phyloP scores from a whole-genome alignment of 768 basidiomycete genomes.

The Coprinellus aureogranulatus region DNA sequence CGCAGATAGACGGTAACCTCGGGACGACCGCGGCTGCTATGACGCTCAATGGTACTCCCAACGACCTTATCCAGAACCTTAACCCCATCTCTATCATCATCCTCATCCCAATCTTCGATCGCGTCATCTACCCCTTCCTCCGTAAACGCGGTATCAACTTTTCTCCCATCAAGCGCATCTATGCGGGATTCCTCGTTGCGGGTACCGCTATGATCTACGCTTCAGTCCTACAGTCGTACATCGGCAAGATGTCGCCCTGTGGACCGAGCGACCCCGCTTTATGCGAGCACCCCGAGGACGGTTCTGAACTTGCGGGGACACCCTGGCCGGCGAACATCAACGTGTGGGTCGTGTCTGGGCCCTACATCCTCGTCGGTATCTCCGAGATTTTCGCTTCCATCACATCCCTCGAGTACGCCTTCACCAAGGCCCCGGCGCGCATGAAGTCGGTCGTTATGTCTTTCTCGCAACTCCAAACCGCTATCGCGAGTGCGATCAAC shows the following conservation, averaged over 20 bases:
- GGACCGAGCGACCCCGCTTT: constrained; percentile 40
- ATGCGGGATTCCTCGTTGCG: constrained; percentile 49
- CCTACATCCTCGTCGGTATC: constrained; percentile 56
- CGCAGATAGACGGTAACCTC: constrained; percentile 53
- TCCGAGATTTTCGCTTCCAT: constrained; percentile 58
- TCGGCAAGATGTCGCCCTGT: constrained; percentile 45
- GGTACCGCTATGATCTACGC: constrained; percentile 53
- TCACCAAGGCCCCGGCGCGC: constrained; percentile 60
- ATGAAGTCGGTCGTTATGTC: constrained; percentile 66
- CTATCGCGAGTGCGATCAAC: constrained; percentile 49
- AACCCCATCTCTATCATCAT: constrained; percentile 49
- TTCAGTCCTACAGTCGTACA: constrained; percentile 45
- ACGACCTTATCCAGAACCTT: constrained; percentile 52
- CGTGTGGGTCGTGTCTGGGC: constrained; percentile 49
- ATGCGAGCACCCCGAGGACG: constrained; percentile 19
- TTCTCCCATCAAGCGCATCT: constrained; percentile 51
- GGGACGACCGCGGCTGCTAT: constrained; percentile 48
- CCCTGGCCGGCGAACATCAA: constrained; percentile 40
- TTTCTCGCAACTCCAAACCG: constrained; percentile 48
- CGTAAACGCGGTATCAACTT: constrained; percentile 50
- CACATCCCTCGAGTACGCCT: constrained; percentile 61
- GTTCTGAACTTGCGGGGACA: constrained; percentile 18
- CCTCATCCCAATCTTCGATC: constrained; percentile 52
- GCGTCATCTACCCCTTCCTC: too few species aligned
- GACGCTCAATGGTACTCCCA: constrained; percentile 45